These are phyloP conservation scores for Neurospora discreta DNA, from an alignment of 495 filamentous ascomycete species.

Conservation along the genomic window DNA sequence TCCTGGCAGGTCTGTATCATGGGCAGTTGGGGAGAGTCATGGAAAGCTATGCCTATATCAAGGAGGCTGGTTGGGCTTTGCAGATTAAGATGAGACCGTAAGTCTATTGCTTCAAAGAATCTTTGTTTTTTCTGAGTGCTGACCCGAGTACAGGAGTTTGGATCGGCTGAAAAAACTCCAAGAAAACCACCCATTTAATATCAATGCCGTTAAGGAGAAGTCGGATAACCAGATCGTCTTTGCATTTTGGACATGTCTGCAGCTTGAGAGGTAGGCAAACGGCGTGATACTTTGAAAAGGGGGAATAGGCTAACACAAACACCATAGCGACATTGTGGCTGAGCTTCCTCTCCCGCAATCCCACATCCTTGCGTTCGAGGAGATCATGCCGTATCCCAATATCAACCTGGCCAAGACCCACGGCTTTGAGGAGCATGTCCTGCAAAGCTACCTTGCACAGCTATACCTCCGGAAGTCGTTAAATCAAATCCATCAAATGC, in stretches of 20 bases:
- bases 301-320: background rate
- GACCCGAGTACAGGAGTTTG: constrained; percentile 23
- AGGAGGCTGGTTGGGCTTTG: constrained; percentile 62
- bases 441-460: constrained; percentile 78
- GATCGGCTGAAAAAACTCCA: constrained; percentile 30
- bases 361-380: constrained; percentile 61
- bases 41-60: constrained; percentile 85
- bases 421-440: constrained; percentile 42
- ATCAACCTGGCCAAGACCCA: constrained; percentile 27
- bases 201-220: constrained; percentile 22
- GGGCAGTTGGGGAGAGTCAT: constrained; percentile 79
- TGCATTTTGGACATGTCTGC: constrained; percentile 89
- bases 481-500: constrained; percentile 69
- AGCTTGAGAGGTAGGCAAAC: constrained; percentile 68
- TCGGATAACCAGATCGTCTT: constrained; percentile 53
- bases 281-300: background rate
- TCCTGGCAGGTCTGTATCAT: constrained; percentile 80
- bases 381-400: constrained; percentile 54
- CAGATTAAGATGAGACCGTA: constrained; percentile 71
- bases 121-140: background rate
- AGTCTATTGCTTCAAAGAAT: constrained; percentile 21
- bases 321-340: constrained; percentile 72
- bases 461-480: constrained; percentile 75
- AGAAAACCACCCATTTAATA: constrained; percentile 6
- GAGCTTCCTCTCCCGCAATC: constrained; percentile 78